phyloP scores from a whole-genome alignment of 768 basidiomycete species.

The Leccinum longicurvipes region DNA sequence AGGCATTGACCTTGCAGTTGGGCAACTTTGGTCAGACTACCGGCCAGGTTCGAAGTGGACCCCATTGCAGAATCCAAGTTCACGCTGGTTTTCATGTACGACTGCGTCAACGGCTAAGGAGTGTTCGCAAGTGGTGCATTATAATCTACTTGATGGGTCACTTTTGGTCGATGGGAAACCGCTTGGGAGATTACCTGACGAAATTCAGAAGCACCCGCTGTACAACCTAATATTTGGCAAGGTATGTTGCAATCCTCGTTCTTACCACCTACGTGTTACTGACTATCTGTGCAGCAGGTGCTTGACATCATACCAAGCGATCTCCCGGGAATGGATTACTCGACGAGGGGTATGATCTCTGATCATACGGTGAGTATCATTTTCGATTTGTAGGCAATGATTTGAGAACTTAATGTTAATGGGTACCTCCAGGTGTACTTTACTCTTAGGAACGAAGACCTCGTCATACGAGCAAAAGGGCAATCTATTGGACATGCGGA shows the following conservation, averaged over 20 bases:
- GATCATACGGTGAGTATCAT: not conserved
- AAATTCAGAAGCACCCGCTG: slow-evolving; percentile 30
- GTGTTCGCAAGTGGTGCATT: slow-evolving; percentile 30
- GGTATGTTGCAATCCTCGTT: slow-evolving; percentile 19
- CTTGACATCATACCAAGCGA: not conserved
- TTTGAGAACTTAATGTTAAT: not conserved
- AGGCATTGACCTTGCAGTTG: slow-evolving; percentile 32
- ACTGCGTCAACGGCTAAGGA: slow-evolving; percentile 14
- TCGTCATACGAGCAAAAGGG: slow-evolving; percentile 17
- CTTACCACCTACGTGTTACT: not conserved
- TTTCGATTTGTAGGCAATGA: not conserved
- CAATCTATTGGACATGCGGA: not conserved
- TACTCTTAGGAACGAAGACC: not conserved
- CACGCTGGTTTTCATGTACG: slow-evolving; percentile 29
- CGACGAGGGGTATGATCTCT: not conserved
- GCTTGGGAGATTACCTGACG: slow-evolving; percentile 35
- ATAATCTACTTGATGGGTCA: slow-evolving; percentile 40
- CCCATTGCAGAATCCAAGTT: slow-evolving; percentile 11
- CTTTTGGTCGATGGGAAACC: slow-evolving; percentile 42
- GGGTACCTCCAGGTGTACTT: slow-evolving; percentile 24
- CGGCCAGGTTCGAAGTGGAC: slow-evolving; percentile 26
- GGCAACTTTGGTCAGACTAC: slow-evolving; percentile 32
- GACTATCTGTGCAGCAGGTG: not conserved
- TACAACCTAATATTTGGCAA: slow-evolving; percentile 37
- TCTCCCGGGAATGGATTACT: slow-evolving; percentile 2